Base-by-base conservation (phyloP, 306 rosid species). In the Ochetophila trinervis region DNA sequence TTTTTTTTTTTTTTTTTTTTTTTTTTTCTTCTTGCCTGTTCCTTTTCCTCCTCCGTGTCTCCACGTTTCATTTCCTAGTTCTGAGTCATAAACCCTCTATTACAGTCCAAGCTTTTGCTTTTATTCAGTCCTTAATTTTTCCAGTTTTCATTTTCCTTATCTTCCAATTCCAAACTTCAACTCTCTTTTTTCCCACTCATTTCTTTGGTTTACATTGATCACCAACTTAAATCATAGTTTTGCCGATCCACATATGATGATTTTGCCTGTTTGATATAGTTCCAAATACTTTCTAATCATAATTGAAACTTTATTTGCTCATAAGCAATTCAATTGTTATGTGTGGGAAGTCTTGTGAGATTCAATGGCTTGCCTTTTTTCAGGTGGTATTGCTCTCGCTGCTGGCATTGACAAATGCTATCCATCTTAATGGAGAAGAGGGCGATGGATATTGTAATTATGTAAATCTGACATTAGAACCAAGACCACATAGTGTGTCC, bases 401-500 rank as follows among this genome's bases (percentile, higher is more conserved):
- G 79, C 80, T 92, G 78, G 86, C 84, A 36, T 68, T 82, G 82
- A 80, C 91, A 88, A 87, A 82, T 79, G 95, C 67, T 37, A 82
- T 74, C 7, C 63, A 74, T 61, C 79, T 77, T 23, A 58, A 65
- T 44, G 90, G 87, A 19, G 78, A 76, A 21, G 80, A 76, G 15
- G 65, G 76, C 32, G 77, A 56, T n/a, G 81, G 85, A 52, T 89
- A 80, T 42, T 92, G 96, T 68, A 81, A 79, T 58, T 21, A 45
- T 23, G 56, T 32, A 19, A 78, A 67, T 58, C 80, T 74, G 16
- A 64, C 75, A 67, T 76, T 82, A 61, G 80, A 79, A 24, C 87
- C 96, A 59, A 89, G 98, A 36, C 98, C 98, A 47, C 99, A 94
- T 59, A 94, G 90, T 69, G 99, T 94, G 53, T 86, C 99, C 53